Evolutionary conservation across 2,329 filamentous ascomycete species (phyloP).

Genomic region (Colletotrichum tropicale): DNA sequence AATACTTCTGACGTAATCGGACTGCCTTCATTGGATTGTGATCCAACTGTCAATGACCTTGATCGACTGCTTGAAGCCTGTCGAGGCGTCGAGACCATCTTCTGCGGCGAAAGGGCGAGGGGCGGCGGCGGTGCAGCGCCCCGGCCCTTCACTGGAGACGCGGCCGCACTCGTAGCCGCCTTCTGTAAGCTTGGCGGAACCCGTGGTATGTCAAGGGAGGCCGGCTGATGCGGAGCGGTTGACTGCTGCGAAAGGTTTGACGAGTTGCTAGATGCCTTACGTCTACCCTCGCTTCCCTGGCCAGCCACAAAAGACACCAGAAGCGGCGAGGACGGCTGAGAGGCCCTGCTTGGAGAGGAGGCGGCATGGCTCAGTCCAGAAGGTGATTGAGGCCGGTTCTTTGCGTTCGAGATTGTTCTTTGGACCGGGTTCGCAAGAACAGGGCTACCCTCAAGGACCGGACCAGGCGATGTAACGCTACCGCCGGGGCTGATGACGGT

Average conservation of each 20-base stretch:
- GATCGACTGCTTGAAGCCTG: conserved; percentile 73
- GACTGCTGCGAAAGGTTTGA: conserved; percentile 85
- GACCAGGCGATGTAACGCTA: conserved; percentile 61
- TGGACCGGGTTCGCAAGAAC: conserved; percentile 81
- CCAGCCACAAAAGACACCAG: conserved; percentile 95
- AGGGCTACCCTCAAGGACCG: conserved; percentile 83
- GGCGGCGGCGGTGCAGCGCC: conserved; percentile 52
- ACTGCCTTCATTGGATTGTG: conserved; percentile 93
- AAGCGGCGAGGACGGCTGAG: conserved; percentile 72
- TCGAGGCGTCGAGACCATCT: conserved; percentile 63
- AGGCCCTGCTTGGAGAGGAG: conserved; percentile 86
- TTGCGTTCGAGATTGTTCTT: conserved; percentile 82
- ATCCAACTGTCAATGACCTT: conserved; percentile 90
- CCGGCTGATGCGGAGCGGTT: conserved; percentile 69
- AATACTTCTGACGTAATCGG: conserved; percentile 71
- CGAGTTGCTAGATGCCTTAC: conserved; percentile 91
- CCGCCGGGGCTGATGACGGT: conserved; percentile 49
- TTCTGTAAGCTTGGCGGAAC: conserved; percentile 64
- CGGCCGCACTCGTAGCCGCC: conserved; percentile 54
- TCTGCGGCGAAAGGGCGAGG: conserved; percentile 66
- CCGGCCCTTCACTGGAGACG: conserved; percentile 63
- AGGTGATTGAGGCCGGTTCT: conserved; percentile 86
- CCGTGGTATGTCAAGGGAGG: conserved; percentile 74
- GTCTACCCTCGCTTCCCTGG: conserved; percentile 75
- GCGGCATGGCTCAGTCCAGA: conserved; percentile 80